A percentile compares a stretch with the other conserved stretches of the same genome.
These are phyloP conservation scores for Hemileccinum hortonii DNA, from an alignment of 1,284 basidiomycete genomes.

Conservation along the genomic window DNA sequence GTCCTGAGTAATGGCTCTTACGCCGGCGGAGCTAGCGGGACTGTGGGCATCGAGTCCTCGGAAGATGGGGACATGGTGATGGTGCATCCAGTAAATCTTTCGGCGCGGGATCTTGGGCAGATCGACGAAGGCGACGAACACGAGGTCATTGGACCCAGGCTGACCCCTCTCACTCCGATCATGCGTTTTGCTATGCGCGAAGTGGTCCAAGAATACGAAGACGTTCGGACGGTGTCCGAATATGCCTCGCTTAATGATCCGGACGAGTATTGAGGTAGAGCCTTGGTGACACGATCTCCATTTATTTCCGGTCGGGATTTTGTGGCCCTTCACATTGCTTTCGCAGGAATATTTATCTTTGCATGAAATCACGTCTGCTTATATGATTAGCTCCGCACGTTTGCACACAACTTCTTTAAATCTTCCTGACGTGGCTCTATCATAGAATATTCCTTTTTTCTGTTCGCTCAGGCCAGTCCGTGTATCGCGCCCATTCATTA, in stretches of 20 bases:
- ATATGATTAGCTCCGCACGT: constrained; percentile 8
- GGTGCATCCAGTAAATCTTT: constrained; percentile 35
- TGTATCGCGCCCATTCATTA: no score
- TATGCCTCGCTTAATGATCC: constrained; percentile 70
- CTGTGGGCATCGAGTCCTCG: constrained; percentile 35
- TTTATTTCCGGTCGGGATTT: not conserved
- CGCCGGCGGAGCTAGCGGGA: constrained; percentile 34
- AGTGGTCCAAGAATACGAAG: constrained; percentile 76
- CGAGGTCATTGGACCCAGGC: constrained; percentile 65
- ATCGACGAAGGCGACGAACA: constrained; percentile 36
- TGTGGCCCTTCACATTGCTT: no score
- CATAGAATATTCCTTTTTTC: no score
- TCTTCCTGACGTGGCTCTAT: not conserved
- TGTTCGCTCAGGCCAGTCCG: no score
- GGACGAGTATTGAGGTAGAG: constrained; percentile 57
- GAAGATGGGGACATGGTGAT: constrained; percentile 51
- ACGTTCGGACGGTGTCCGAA: constrained; percentile 67
- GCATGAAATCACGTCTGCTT: constrained; percentile 4
- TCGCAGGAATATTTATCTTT: constrained; percentile 11
- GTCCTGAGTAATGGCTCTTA: constrained; percentile 32
- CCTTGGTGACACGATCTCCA: no score
- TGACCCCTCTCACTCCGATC: constrained; percentile 73
- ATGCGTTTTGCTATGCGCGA: constrained; percentile 78
- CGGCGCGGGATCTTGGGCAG: constrained; percentile 37
- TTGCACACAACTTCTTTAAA: not conserved